Percentiles rank a stretch among this genome's conserved stretches.
Evolutionary conservation across 1,139 yeast species (phyloP).

Genomic region (Taphrina wiesneri): DNA sequence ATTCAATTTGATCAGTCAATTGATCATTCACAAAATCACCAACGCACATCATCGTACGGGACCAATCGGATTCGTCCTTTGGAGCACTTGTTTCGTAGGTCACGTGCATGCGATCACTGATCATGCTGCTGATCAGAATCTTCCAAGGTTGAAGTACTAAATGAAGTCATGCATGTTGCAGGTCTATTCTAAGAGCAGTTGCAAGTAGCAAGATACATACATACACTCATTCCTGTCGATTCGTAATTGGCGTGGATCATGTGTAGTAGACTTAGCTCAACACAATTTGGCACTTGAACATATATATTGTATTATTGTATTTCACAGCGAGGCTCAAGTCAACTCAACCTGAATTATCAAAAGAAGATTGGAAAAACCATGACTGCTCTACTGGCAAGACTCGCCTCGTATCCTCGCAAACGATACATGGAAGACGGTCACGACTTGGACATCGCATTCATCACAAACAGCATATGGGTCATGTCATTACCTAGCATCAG

Average conservation of each 20-base stretch:
- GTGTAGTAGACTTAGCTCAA: too few species aligned
- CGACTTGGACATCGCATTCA: constrained; percentile 62
- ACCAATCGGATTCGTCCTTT: too few species aligned
- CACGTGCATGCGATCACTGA: background rate
- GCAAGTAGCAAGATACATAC: too few species aligned
- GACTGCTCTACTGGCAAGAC: constrained; percentile 9
- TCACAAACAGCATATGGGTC: constrained; percentile 63
- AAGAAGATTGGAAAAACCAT: background rate
- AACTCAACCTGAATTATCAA: too few species aligned
- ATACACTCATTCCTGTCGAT: too few species aligned
- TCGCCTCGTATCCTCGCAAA: constrained; percentile 26
- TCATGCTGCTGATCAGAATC: background rate
- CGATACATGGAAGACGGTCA: constrained; percentile 24
- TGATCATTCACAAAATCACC: background rate
- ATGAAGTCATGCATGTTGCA: too few species aligned
- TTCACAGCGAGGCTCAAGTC: background rate
- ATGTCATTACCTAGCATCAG: constrained; percentile 69
- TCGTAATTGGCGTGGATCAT: too few species aligned
- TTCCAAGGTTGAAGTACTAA: too few species aligned
- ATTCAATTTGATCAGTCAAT: background rate
- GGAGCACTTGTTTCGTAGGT: background rate
- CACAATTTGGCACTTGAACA: too few species aligned
- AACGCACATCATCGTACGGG: background rate
- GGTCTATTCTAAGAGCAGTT: too few species aligned
- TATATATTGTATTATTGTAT: too few species aligned